These are phyloP conservation scores for Pichia sorboxylosa DNA, from an alignment of 1,139 yeast species.

Conservation along the genomic window DNA sequence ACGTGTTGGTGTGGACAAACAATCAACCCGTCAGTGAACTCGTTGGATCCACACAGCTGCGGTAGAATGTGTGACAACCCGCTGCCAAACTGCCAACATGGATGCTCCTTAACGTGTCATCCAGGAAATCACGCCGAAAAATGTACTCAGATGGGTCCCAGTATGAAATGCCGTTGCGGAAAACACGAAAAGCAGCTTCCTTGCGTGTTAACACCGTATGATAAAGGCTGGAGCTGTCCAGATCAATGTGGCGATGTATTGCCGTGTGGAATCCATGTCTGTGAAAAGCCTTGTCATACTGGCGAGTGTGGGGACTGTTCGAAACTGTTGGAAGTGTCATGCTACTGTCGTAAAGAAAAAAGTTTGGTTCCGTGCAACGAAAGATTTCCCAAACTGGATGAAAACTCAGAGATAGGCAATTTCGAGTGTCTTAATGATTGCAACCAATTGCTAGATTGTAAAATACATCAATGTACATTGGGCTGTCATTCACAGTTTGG, in stretches of 20 bases:
- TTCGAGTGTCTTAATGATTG: conserved; percentile 47
- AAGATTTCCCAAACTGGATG: conserved; percentile 27
- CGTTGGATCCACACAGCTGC: conserved; percentile 72
- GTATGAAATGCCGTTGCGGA: conserved; percentile 67
- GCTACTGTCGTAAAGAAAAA: conserved; percentile 64
- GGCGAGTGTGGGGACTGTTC: conserved; percentile 76
- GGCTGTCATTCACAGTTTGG: conserved; percentile 42
- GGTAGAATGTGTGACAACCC: conserved; percentile 65
- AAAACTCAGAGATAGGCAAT: conserved; percentile 35
- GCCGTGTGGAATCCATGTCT: conserved; percentile 67
- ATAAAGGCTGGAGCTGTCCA: conserved; percentile 58
- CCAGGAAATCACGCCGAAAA: conserved; percentile 76
- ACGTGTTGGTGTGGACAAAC: conserved; percentile 89
- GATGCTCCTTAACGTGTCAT: conserved; percentile 69
- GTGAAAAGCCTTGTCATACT: conserved; percentile 48
- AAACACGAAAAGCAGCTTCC: conserved; percentile 53
- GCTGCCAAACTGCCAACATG: conserved; percentile 50
- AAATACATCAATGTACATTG: conserved; percentile 46
- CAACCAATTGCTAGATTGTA: conserved; percentile 49
- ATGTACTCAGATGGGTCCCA: conserved; percentile 71
- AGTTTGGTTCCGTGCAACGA: conserved; percentile 39
- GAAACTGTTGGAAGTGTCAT: conserved; percentile 31
- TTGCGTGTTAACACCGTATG: conserved; percentile 60
- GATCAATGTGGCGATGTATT: conserved; percentile 43
- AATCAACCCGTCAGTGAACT: conserved; percentile 50